Base-by-base conservation (phyloP, 2,329 filamentous ascomycete genomes). In the Sarocladium brachiariae region DNA sequence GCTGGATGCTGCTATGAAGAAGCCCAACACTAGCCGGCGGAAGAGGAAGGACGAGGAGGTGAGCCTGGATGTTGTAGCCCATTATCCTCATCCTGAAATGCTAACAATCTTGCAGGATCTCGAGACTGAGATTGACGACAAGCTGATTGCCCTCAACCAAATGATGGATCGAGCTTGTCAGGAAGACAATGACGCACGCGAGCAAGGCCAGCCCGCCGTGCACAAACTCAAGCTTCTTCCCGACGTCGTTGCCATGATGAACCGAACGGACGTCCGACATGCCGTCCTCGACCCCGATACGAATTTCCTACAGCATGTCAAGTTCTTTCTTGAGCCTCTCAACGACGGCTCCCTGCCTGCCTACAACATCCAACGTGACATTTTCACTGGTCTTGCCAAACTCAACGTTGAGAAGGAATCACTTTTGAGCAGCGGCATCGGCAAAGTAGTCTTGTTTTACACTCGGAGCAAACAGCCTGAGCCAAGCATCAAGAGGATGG, bases 391-490 rank as follows among this genome's bases (percentile, higher is more conserved):
- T 21, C 76, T 99, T 33, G 80, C 78, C 16, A 84, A 83, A 60
- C 77, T 97, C 4, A 90, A 89, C 5, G 89, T 97, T 57, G 87
- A 90, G 64, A 96, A 96, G 64, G 93, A 97, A 60, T 80, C 86
- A 2, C 77, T 99, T 13, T 78, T 95, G 19, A 91, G 90, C 57
- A 95, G 89, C 59, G 91, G 92, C 18, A 93, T 99, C 56, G 93
- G 93, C 63, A 96, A 96, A 67, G 89, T 99, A 45, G 86, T 96
- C 49, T 81, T 95, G 55, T 99, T 96, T 72, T 99, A 99, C 71
- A 96, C 91, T 48, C 91, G 91, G 70, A 95, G 88, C 74, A 95
- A 91, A 72, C 86, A 89, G 57, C 87, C 91, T 1, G 89, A 97
- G 69, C 75, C 85, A 4, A 79, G 77, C 54, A 96, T 99, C 74